A percentile compares a stretch with the other conserved stretches of the same genome.
Conservation (phyloP, 2,329 filamentous ascomycete species). For the Phaeophleospora eucalypticola region DNA sequence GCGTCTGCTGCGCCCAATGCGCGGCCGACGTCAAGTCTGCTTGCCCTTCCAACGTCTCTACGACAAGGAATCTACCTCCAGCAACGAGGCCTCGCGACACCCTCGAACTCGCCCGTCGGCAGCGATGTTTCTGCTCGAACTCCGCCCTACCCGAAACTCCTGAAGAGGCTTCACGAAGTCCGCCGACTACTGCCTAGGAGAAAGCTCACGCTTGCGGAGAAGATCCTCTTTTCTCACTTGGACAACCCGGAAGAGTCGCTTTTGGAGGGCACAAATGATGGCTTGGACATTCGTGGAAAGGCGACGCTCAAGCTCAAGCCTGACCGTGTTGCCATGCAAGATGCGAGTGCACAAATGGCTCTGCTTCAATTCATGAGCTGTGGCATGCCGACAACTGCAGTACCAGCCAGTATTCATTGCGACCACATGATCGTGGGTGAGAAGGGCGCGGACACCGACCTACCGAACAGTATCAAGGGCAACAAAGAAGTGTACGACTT, state of each 20-base stretch:
- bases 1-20: conserved; percentile 14
- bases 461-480: conserved; percentile 77
- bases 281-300: conserved; percentile 74
- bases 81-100: conserved; percentile 31
- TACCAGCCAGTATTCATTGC: conserved; percentile 96
- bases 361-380: conserved; percentile 98
- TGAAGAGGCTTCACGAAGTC: conserved; percentile 72
- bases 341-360: conserved; percentile 97
- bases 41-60: conserved; percentile 18
- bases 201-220: conserved; percentile 84
- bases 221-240: conserved; percentile 96
- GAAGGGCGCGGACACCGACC: conserved; percentile 79
- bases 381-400: conserved; percentile 79
- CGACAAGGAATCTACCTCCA: conserved; percentile 22
- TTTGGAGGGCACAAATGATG: conserved; percentile 76
- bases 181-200: conserved; percentile 61
- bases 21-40: conserved; percentile 9
- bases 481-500: conserved; percentile 99
- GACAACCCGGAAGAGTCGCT: conserved; percentile 86
- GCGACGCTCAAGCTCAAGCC: conserved; percentile 96
- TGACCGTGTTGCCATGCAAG: conserved; percentile 97
- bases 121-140: conserved; percentile 51
- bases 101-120: conserved; percentile 22
- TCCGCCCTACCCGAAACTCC: conserved; percentile 78
- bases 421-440: conserved; percentile 98